Evolutionary conservation across 805 yeast species (phyloP).

Genomic region (Saccharomycopsis sp.): DNA sequence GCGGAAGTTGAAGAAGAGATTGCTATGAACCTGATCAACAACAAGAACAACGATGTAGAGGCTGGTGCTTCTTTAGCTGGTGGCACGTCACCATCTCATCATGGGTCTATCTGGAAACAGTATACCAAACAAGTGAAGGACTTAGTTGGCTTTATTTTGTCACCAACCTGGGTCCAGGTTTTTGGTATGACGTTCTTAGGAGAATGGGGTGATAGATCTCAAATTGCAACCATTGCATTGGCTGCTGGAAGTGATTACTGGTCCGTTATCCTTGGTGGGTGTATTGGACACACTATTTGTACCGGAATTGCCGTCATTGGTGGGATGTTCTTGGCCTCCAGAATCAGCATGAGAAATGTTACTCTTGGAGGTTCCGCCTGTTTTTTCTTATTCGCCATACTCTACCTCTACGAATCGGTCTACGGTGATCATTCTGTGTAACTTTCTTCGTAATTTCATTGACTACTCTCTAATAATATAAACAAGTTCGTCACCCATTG

Average conservation of each 20-base stretch:
- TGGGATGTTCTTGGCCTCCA: slow-evolving; percentile 83
- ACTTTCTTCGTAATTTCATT: neutral
- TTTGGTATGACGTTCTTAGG: slow-evolving; percentile 94
- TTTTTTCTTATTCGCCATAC: slow-evolving; percentile 72
- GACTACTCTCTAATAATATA: neutral
- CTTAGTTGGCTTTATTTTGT: slow-evolving; percentile 56
- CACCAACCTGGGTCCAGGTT: slow-evolving; percentile 91
- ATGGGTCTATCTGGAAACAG: slow-evolving; percentile 9
- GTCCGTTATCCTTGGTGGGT: slow-evolving; percentile 83
- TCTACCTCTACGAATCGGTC: slow-evolving; percentile 71
- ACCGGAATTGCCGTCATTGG: slow-evolving; percentile 89
- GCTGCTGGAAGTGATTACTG: slow-evolving; percentile 94
- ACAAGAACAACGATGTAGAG: slow-evolving; percentile 51
- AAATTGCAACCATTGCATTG: slow-evolving; percentile 96
- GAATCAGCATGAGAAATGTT: slow-evolving; percentile 84
- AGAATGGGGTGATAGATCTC: slow-evolving; percentile 99
- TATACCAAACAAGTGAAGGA: slow-evolving; percentile 38
- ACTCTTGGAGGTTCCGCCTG: slow-evolving; percentile 88
- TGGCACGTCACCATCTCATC: slow-evolving; percentile 21
- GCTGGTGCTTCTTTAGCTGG: slow-evolving; percentile 30
- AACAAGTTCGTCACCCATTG: too few species aligned
- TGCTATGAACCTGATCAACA: slow-evolving; percentile 51
- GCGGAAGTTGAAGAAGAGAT: slow-evolving; percentile 96
- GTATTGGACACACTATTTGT: slow-evolving; percentile 83
- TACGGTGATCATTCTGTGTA: slow-evolving; percentile 16